A percentile compares a stretch with the other conserved stretches of the same genome.
Conservation (phyloP, 306 rosid species). For the Trichosanthes truncata region DNA sequence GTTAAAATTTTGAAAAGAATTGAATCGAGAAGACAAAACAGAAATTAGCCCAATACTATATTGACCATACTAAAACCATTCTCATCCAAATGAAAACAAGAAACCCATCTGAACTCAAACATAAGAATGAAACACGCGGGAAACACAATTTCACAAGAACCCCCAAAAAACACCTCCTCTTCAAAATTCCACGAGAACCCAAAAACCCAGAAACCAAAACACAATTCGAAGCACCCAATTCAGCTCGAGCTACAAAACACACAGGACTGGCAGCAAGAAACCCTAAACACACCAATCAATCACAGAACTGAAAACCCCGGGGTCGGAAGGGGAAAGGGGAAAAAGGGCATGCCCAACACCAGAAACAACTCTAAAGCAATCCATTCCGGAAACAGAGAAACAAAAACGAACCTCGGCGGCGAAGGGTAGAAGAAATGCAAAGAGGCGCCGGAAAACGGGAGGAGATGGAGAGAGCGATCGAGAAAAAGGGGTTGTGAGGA, state of each 20-base stretch:
- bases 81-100: background rate
- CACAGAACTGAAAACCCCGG: background rate
- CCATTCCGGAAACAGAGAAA: background rate
- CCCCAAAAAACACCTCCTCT: background rate
- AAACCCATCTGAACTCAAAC: background rate
- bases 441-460: background rate
- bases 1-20: background rate
- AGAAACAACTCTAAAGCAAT: background rate
- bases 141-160: background rate
- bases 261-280: background rate
- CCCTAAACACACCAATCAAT: constrained; percentile 5
- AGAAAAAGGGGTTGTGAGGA: background rate
- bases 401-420: constrained; percentile 1
- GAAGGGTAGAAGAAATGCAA: background rate
- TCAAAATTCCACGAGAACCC: background rate
- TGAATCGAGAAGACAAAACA: background rate
- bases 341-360: background rate
- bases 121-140: background rate
- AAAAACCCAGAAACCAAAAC: background rate
- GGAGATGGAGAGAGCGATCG: background rate
- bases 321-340: background rate
- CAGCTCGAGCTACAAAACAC: background rate
- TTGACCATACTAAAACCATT: background rate
- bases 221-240: background rate
- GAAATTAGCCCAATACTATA: background rate